Conservation (phyloP, 352 stramenopile genomes). For the Globisporangium yorkense region DNA sequence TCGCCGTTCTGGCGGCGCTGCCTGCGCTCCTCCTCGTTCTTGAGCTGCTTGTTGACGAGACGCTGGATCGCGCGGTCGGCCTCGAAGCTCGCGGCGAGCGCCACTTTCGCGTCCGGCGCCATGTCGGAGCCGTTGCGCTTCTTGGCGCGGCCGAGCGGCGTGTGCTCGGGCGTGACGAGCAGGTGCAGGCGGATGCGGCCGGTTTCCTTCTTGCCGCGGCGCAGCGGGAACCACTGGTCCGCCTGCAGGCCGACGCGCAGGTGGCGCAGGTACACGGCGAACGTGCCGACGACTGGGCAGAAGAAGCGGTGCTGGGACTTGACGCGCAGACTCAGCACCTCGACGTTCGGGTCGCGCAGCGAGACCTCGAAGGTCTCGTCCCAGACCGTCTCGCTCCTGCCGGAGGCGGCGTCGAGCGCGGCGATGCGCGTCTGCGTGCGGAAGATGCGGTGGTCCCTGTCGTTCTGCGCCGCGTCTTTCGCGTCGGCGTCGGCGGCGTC, state of each 20-base stretch:
- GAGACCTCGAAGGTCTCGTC: slow-evolving; percentile 72
- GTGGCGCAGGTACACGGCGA: slow-evolving; percentile 46
- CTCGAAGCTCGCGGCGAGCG: slow-evolving; percentile 3
- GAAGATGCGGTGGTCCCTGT: slow-evolving; percentile 33
- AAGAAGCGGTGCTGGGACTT: slow-evolving; percentile 67
- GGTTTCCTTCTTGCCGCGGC: slow-evolving; percentile 29
- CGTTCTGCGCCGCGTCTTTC: neutral
- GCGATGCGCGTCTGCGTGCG: slow-evolving; percentile 42
- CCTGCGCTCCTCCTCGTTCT: slow-evolving; percentile 6
- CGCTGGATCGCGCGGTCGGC: slow-evolving; percentile 10
- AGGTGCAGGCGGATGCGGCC: slow-evolving; percentile 56
- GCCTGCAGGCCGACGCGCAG: slow-evolving; percentile 30
- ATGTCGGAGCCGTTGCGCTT: slow-evolving; percentile 7
- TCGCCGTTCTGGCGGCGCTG: neutral
- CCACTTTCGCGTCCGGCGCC: slow-evolving; percentile 6
- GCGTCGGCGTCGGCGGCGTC: neutral
- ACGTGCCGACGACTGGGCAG: slow-evolving; percentile 51
- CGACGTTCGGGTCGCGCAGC: slow-evolving; percentile 32
- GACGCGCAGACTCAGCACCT: slow-evolving; percentile 65
- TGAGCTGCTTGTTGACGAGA: slow-evolving; percentile 6
- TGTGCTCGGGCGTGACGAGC: slow-evolving; percentile 19
- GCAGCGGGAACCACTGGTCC: slow-evolving; percentile 57
- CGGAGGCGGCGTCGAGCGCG: neutral
- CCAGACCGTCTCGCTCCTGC: slow-evolving; percentile 27
- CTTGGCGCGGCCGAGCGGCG: neutral